Evolutionary conservation across 345 rosid genomes (phyloP), one percentile per base, ranked within the genome.

Genomic region (Cochlearia excelsa): DNA sequence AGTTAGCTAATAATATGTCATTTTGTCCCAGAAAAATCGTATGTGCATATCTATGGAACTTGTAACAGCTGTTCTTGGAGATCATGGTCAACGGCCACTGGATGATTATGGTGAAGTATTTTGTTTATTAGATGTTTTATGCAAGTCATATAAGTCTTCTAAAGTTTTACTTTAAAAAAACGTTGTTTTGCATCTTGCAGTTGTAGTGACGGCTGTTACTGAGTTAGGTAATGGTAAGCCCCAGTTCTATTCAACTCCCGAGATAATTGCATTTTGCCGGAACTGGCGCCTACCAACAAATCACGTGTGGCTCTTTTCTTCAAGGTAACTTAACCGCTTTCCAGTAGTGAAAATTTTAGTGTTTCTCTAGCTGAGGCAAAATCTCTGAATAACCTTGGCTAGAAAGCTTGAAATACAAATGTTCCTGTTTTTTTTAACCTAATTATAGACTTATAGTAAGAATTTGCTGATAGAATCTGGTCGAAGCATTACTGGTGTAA

Each of bases 11-110:
- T 50, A n/a, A 57, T 33, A 41, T 31, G 27, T 59, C 9, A 40
- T 7, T 41, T 73, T 65, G 44, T 79, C 61, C 45, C 81, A 92
- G 99, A 78, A 63, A 63, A 82, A 81, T 49, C 87, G 65, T 26
- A 82, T 85, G 82, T 88, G 87, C 78, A 79, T 92, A 78, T 92
- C 99, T 46, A 92, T 89, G 99, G 99, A 92, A 74, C 76, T 92
- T 67, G 99, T 92, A 29, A 92, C 99, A 37, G 99, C 99, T 49
- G 97, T 92, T 61, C 83, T 92, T 46, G 99, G 99, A 72, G 99
- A 92, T 75, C 99, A 92, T 69, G 99, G 99, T 40, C 97, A 92
- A 58, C 91, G 97, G 9, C 97, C 99, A 27, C 59, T 28, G 39
- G 95, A 88, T 34, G 99, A 92, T 66, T 92, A 79, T 69, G 97